Percentiles rank a stretch among this genome's conserved stretches.
Conservation (phyloP, 352 stramenopile species). For the Poterioochromonas sp. region DNA sequence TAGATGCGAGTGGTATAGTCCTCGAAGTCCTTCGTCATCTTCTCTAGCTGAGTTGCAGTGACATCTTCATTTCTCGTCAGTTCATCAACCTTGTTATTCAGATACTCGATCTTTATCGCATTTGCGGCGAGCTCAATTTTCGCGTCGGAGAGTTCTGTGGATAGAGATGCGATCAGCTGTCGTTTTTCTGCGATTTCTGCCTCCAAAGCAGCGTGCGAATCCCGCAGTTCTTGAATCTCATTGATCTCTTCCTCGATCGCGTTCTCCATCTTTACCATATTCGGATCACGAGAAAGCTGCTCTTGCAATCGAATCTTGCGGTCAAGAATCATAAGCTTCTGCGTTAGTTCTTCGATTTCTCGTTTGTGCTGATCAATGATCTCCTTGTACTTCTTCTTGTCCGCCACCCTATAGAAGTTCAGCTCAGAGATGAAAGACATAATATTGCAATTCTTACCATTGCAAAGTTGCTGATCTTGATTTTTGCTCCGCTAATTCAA, state of each 20-base stretch:
- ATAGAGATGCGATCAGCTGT: background rate
- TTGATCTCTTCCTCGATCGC: background rate
- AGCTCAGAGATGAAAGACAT: background rate
- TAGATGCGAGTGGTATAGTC: background rate
- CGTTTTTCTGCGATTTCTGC: background rate
- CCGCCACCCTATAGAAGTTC: background rate
- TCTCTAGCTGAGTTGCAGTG: background rate
- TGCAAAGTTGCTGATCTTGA: background rate
- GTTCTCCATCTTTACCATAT: background rate
- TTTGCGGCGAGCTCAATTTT: background rate
- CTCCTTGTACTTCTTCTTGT: background rate
- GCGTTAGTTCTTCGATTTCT: background rate
- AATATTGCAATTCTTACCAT: background rate
- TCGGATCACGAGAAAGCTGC: background rate
- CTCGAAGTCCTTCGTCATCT: background rate
- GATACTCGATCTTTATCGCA: background rate
- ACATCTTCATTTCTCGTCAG: background rate
- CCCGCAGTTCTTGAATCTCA: background rate
- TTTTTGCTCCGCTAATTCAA: constrained; percentile 15
- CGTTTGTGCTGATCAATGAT: background rate
- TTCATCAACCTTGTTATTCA: background rate
- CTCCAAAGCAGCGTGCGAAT: background rate
- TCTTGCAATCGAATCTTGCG: background rate
- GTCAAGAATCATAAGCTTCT: background rate
- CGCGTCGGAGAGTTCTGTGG: background rate